Evolutionary conservation across 176 grass and related monocot genomes (phyloP).

Genomic region (Otatea glauca): DNA sequence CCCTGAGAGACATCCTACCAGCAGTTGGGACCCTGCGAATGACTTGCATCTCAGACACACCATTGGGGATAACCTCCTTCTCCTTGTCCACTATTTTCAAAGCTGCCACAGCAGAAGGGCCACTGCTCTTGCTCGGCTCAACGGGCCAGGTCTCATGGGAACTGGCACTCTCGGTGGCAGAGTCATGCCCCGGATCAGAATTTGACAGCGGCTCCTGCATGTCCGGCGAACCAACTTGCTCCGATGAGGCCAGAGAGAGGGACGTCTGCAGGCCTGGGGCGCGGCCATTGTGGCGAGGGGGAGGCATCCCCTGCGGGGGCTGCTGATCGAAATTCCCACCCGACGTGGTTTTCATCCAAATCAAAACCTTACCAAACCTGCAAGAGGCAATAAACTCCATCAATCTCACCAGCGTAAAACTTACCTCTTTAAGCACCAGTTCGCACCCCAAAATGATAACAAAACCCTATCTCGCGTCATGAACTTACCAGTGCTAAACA

Average conservation of each 20-base stretch:
- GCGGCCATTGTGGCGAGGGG: slow-evolving; percentile 41
- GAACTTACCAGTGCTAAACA: neutral
- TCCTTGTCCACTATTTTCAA: slow-evolving; percentile 58
- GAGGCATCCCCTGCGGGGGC: slow-evolving; percentile 54
- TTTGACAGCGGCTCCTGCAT: slow-evolving; percentile 65
- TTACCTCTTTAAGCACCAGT: neutral
- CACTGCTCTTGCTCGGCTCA: slow-evolving; percentile 53
- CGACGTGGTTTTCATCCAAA: slow-evolving; percentile 69
- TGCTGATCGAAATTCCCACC: slow-evolving; percentile 64
- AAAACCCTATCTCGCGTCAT: neutral
- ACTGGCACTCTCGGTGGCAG: slow-evolving; percentile 75
- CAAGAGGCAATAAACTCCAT: neutral
- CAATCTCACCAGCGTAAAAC: neutral
- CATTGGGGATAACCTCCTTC: slow-evolving; percentile 56
- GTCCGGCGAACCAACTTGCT: slow-evolving; percentile 63
- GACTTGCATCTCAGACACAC: slow-evolving; percentile 29
- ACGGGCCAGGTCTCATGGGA: slow-evolving; percentile 65
- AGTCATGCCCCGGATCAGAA: slow-evolving; percentile 70
- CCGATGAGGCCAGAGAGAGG: slow-evolving; percentile 68
- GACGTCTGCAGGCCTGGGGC: slow-evolving; percentile 54
- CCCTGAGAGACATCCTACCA: slow-evolving; percentile 57
- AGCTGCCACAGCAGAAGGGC: neutral
- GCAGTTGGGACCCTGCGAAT: slow-evolving; percentile 43
- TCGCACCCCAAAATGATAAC: neutral
- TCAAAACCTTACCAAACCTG: slow-evolving; percentile 37